Evolutionary conservation across 257 asterid genomes (phyloP).

Genomic region (Gentiana macrophylla): DNA sequence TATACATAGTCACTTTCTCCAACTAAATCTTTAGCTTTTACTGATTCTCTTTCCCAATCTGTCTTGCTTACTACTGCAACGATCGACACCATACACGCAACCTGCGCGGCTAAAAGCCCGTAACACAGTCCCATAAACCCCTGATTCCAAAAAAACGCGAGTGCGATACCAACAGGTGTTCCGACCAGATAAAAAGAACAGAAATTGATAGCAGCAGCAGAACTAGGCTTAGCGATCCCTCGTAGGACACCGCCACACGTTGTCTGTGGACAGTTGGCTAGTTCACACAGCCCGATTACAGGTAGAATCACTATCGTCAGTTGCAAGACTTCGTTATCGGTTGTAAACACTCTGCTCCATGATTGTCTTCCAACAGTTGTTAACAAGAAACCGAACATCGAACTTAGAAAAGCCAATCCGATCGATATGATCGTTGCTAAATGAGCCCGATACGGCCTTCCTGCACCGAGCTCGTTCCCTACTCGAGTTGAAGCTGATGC

Average conservation of each 20-base stretch:
- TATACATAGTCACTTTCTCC: slow-evolving; percentile 38
- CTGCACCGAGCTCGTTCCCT: slow-evolving; percentile 91
- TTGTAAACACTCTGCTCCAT: slow-evolving; percentile 69
- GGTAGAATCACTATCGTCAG: slow-evolving; percentile 58
- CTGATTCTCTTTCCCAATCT: slow-evolving; percentile 76
- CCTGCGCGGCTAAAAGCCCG: slow-evolving; percentile 89
- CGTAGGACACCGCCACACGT: slow-evolving; percentile 86
- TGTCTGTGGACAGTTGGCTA: slow-evolving; percentile 91
- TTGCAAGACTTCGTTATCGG: slow-evolving; percentile 58
- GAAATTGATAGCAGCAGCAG: slow-evolving; percentile 69
- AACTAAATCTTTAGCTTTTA: slow-evolving; percentile 57
- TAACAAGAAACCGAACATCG: slow-evolving; percentile 57
- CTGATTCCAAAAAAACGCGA: slow-evolving; percentile 55
- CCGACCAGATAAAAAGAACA: slow-evolving; percentile 79
- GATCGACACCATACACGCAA: slow-evolving; percentile 63
- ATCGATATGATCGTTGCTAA: slow-evolving; percentile 58
- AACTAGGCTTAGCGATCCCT: slow-evolving; percentile 77
- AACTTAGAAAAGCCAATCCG: slow-evolving; percentile 52
- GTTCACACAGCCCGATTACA: slow-evolving; percentile 87
- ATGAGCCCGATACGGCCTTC: slow-evolving; percentile 61
- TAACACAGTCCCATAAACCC: slow-evolving; percentile 82
- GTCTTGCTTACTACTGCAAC: slow-evolving; percentile 47
- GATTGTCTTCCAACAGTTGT: slow-evolving; percentile 61
- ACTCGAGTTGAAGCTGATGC: slow-evolving; percentile 80
- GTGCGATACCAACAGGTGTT: slow-evolving; percentile 71